Conservation (phyloP, 1,139 yeast genomes). For the Kodamaea anthophila region DNA sequence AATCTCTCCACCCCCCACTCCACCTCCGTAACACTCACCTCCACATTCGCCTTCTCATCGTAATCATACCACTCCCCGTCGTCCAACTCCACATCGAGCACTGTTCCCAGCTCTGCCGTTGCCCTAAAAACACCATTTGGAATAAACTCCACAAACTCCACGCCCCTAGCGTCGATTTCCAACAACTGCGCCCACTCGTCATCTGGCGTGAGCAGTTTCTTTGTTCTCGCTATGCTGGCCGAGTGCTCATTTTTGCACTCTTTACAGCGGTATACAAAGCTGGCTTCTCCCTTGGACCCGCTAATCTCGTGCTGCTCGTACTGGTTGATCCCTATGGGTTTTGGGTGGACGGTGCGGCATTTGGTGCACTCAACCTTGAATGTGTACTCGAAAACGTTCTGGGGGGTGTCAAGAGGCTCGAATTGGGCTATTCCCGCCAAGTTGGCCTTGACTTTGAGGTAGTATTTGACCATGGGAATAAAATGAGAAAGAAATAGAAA, state of each 20-base stretch:
- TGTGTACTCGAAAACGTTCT: conserved; percentile 64
- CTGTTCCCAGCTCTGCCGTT: conserved; percentile 47
- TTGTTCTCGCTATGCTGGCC: conserved; percentile 33
- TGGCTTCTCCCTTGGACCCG: conserved; percentile 80
- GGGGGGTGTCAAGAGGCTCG: conserved; percentile 56
- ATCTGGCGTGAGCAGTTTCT: conserved; percentile 16
- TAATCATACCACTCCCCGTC: conserved; percentile 95
- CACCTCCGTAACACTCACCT: conserved; percentile 74
- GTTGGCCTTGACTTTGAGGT: conserved; percentile 52
- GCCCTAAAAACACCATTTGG: conserved; percentile 68
- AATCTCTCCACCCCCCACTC: conserved; percentile 41
- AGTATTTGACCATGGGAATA: conserved; percentile 32
- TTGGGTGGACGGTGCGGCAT: conserved; percentile 74
- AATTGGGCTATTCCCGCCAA: conserved; percentile 59
- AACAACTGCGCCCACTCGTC: conserved; percentile 41
- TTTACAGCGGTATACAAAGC: conserved; percentile 73
- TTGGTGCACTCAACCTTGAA: conserved; percentile 70
- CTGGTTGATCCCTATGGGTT: conserved; percentile 65
- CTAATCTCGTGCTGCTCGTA: conserved; percentile 55
- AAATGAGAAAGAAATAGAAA: not conserved
- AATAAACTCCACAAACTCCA: conserved; percentile 62
- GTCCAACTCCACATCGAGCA: conserved; percentile 57
- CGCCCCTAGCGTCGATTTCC: conserved; percentile 80
- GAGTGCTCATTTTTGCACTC: conserved; percentile 48
- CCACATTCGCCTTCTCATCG: conserved; percentile 76